These are phyloP conservation scores for Sisymbrium altissimum DNA, from an alignment of 345 rosid species.

Conservation along the genomic window DNA sequence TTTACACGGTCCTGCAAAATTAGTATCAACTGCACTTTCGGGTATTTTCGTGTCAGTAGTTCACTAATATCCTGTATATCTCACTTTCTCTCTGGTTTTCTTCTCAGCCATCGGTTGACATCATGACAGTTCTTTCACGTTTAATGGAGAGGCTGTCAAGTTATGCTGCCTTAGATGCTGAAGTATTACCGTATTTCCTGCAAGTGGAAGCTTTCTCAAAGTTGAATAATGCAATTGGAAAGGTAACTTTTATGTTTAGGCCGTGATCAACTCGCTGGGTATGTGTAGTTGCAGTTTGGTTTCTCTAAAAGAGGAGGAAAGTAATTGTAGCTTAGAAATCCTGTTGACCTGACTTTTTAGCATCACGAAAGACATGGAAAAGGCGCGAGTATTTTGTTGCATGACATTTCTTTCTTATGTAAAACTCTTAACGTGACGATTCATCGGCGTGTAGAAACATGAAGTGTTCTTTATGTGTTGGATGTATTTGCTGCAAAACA, in stretches of 20 bases:
- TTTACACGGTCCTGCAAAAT: neutral
- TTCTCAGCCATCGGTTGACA: conserved; percentile 86
- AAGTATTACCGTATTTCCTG: conserved; percentile 90
- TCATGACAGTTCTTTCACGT: conserved; percentile 93
- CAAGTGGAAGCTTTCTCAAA: conserved; percentile 99
- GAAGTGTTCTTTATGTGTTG: neutral
- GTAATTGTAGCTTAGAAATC: conserved; percentile 13
- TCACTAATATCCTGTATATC: conserved; percentile 6
- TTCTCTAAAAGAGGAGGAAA: conserved; percentile 15
- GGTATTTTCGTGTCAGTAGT: neutral
- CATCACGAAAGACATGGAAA: neutral
- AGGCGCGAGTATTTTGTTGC: conserved; percentile 10
- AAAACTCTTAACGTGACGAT: neutral
- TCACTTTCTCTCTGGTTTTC: conserved; percentile 8
- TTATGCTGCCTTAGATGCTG: conserved; percentile 87
- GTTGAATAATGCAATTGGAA: conserved; percentile 94
- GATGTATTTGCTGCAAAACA: conserved; percentile 7
- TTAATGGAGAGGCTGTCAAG: conserved; percentile 97
- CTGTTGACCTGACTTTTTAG: conserved; percentile 7
- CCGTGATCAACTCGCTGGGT: neutral
- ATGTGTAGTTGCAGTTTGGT: neutral
- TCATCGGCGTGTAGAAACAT: neutral
- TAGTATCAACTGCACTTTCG: neutral
- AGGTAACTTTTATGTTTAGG: conserved; percentile 44
- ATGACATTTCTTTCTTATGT: neutral